These are phyloP conservation scores for Phytopythium oedochilum DNA, from an alignment of 352 stramenopile genomes.

Conservation along the genomic window DNA sequence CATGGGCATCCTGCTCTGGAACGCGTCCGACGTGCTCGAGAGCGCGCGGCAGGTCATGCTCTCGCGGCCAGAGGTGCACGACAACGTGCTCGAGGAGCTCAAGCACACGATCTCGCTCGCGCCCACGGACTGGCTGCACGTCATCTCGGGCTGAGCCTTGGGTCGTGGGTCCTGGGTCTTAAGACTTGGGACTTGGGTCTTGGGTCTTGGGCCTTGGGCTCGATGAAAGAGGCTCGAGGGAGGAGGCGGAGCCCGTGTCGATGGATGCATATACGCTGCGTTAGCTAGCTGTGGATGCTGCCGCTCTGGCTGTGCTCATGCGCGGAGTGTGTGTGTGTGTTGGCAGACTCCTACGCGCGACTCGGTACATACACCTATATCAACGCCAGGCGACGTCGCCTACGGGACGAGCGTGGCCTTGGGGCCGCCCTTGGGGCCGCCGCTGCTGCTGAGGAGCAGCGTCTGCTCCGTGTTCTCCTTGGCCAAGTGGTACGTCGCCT, in stretches of 20 bases:
- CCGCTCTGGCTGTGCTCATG: no score
- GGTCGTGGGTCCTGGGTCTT: no score
- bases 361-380: constrained; percentile 2
- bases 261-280: background rate
- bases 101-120: constrained; percentile 82
- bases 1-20: constrained; percentile 89
- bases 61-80: constrained; percentile 57
- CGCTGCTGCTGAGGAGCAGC: constrained; percentile 7
- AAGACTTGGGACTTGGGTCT: no score
- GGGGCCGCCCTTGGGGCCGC: no score
- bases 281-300: no score
- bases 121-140: constrained; percentile 85
- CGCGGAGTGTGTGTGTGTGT: background rate
- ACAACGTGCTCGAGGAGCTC: constrained; percentile 73
- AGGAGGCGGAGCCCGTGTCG: background rate
- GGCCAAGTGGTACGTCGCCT: constrained; percentile 19
- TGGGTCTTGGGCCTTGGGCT: no score
- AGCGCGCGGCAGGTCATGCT: constrained; percentile 81
- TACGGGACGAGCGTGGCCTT: constrained; percentile 2
- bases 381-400: no score
- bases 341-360: background rate
- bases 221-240: no score
- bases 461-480: constrained; percentile 20
- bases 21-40: constrained; percentile 83
- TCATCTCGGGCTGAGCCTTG: constrained; percentile 36